Evolutionary conservation across 352 stramenopile genomes (phyloP), one percentile per base, ranked within the genome.

Genomic region (Pilasporangium apinafurcum): DNA sequence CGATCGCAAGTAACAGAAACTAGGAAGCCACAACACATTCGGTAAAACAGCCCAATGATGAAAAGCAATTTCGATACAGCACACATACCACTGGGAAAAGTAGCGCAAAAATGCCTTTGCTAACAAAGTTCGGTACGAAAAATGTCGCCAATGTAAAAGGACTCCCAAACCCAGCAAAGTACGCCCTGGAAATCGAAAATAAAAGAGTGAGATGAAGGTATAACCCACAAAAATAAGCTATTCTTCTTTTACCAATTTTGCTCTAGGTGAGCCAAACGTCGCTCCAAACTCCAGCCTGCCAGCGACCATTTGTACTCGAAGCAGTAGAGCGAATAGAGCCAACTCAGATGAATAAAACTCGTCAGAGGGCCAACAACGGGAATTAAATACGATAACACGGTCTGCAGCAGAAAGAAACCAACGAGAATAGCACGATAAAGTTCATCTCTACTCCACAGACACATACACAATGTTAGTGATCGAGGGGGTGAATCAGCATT

Each of bases 231-330:
- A 12, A 1, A n/a, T 9, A 32, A 18, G 20, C 26, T 10, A 18
- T 9, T 24, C 8, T 8, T 6, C 14, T 32, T 53, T 24, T 44
- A 83, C 83, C 83, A 94, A 50, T 94, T 86, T 38, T 90, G 66
- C 62, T 94, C 83, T 32, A 94, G 62, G 52, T 90, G 73, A 0
- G 54, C 68, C 16, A 94, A 63, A 2, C 75, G 68, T 39, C 77
- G 75, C 50, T 94, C 83, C 2, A 94, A 73, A 48, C 78, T 89
- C 83, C 83, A 94, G 4, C 83, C 83, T 31, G 79, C 80, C 24
- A 92, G 57, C 29, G 78, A 90, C 83, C 83, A 94, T 62, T 92
- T 94, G 74, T 94, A 94, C 54, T 94, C 83, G 48, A 92, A 94
- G 62, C 80, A 92, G 51, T 94, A 94, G n/a, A 94, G 72, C 34